These are phyloP conservation scores for Rhizopogon vesiculosus DNA, from an alignment of 768 basidiomycete genomes.

Conservation along the genomic window DNA sequence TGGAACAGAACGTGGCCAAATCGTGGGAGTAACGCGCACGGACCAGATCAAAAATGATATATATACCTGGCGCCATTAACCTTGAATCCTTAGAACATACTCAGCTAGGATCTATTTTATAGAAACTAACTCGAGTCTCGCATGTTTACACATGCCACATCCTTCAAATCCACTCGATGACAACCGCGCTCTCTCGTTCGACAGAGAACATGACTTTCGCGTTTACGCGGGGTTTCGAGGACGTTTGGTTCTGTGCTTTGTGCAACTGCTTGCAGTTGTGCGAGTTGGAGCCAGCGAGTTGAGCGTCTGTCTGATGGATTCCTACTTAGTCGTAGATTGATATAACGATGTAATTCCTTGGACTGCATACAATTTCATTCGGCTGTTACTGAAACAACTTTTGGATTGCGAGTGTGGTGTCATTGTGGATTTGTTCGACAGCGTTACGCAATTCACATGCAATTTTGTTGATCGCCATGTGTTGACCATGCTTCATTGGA, in stretches of 20 bases:
- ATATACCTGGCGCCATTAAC: slow-evolving; percentile 19
- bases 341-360: background rate
- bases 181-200: slow-evolving; percentile 55
- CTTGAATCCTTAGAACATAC: slow-evolving; percentile 59
- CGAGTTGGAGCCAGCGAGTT: slow-evolving; percentile 41
- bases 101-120: slow-evolving; percentile 79
- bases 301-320: slow-evolving; percentile 65
- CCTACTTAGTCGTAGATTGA: slow-evolving; percentile 10
- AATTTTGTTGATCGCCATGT: too few relatives aligned
- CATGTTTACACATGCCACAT: slow-evolving; percentile 75
- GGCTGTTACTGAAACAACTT: too few relatives aligned
- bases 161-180: slow-evolving; percentile 72
- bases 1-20: background rate
- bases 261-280: slow-evolving; percentile 23
- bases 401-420: too few relatives aligned
- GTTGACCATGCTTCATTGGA: too few relatives aligned
- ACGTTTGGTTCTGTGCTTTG: slow-evolving; percentile 47
- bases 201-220: slow-evolving; percentile 57
- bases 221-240: slow-evolving; percentile 44
- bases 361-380: too few relatives aligned
- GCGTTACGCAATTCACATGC: too few relatives aligned
- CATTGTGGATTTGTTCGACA: too few relatives aligned
- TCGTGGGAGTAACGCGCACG: slow-evolving; percentile 16
- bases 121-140: slow-evolving; percentile 77
- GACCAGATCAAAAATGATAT: slow-evolving; percentile 29